Conservation (phyloP, 345 rosid species). For the Leavenworthia alabamica region DNA sequence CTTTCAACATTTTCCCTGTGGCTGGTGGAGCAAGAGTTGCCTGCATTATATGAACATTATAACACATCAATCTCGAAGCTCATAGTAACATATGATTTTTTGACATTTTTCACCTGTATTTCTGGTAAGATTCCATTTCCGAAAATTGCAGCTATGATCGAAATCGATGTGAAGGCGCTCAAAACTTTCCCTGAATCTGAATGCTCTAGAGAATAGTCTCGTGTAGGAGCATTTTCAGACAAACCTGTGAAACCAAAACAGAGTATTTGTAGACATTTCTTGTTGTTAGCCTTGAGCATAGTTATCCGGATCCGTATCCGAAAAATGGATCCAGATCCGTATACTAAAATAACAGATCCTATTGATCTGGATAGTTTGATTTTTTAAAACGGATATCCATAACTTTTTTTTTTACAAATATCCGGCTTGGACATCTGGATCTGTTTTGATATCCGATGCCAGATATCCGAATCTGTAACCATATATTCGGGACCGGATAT, state of each 20-base stretch:
- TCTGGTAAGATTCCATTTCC: conserved; percentile 96
- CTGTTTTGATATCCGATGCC: no score
- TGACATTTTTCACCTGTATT: conserved; percentile 52
- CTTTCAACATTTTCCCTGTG: conserved; percentile 95
- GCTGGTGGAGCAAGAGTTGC: conserved; percentile 99
- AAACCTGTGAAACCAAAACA: conserved; percentile 37
- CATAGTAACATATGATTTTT: background rate
- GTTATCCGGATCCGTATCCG: no score
- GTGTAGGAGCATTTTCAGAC: conserved; percentile 59
- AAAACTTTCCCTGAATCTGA: conserved; percentile 55
- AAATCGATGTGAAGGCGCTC: conserved; percentile 84
- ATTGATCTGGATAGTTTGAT: no score
- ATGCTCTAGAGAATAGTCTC: conserved; percentile 61
- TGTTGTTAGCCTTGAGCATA: no score
- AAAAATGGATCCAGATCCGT: no score
- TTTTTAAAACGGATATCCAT: no score
- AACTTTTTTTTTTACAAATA: no score
- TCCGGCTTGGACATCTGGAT: no score
- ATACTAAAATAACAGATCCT: no score
- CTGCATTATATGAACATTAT: conserved; percentile 33
- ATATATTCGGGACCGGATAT: no score
- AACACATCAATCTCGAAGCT: background rate
- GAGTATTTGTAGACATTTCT: background rate
- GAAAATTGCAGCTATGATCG: conserved; percentile 84
- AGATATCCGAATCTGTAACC: no score